Percentiles rank a stretch among this genome's conserved stretches.
Conservation (phyloP, 2,329 filamentous ascomycete species). For the Arthrobotrys pseudoclavata region DNA sequence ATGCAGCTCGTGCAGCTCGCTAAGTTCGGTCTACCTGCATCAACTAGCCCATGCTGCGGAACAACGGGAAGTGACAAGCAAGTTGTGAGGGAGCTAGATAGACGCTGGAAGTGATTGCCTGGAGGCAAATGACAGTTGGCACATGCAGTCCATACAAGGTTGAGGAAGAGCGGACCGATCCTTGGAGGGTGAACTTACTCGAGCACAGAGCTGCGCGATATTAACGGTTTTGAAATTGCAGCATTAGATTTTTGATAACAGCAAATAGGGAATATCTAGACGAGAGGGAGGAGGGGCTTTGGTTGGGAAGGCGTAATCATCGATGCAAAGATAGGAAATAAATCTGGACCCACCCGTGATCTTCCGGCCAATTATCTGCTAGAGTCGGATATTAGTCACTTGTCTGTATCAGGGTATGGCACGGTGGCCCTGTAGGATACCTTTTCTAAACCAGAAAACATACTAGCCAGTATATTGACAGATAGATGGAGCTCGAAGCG, state of each 20-base stretch:
- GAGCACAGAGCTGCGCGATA: conserved; percentile 48
- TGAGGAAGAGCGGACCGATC: conserved; percentile 57
- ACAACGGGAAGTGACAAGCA: conserved; percentile 38
- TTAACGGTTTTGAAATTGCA: conserved; percentile 53
- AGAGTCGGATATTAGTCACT: conserved; percentile 34
- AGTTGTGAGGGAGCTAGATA: conserved; percentile 30
- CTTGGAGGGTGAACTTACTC: conserved; percentile 27
- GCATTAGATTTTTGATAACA: conserved; percentile 23
- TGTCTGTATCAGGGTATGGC: conserved; percentile 26
- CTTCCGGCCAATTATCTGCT: conserved; percentile 46
- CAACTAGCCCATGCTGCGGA: conserved; percentile 46
- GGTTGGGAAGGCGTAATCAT: conserved; percentile 36
- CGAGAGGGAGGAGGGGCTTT: conserved; percentile 46
- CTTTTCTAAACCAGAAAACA: not conserved
- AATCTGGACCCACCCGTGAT: conserved; percentile 45
- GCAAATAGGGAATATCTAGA: conserved; percentile 57
- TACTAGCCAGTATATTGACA: not conserved
- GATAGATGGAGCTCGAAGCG: not conserved
- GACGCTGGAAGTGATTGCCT: conserved; percentile 22
- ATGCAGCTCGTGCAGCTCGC: conserved; percentile 54
- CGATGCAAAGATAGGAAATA: conserved; percentile 29
- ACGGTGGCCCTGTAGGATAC: conserved; percentile 12
- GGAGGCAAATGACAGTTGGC: conserved; percentile 55
- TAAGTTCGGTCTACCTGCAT: conserved; percentile 45
- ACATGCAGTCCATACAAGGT: conserved; percentile 52